Evolutionary conservation across 2,329 filamentous ascomycete species (phyloP).

Genomic region (Neoarthrinium moseri): DNA sequence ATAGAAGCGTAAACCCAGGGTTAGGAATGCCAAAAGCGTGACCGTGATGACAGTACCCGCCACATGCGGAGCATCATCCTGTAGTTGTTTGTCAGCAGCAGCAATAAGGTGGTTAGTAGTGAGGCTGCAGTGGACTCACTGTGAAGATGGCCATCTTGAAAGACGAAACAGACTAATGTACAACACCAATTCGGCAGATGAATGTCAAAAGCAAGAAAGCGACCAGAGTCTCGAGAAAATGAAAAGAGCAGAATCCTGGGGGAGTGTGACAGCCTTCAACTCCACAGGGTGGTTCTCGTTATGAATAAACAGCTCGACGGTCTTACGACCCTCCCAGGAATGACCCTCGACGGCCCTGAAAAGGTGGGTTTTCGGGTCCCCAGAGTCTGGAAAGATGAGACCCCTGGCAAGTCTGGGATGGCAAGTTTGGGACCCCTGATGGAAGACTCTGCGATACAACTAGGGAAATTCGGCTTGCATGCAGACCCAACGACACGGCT

Average conservation of each 20-base stretch:
- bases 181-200: neutral
- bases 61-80: slow-evolving; percentile 16
- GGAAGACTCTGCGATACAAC: neutral
- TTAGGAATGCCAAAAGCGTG: slow-evolving; percentile 11
- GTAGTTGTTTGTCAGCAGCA: neutral
- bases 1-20: slow-evolving; percentile 13
- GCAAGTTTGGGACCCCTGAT: too few species aligned
- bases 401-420: neutral
- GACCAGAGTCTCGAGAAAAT: neutral
- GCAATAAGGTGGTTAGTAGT: neutral
- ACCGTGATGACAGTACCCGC: slow-evolving; percentile 17
- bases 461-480: too few species aligned
- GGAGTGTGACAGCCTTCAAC: slow-evolving; percentile 4
- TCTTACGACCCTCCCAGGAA: neutral
- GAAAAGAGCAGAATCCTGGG: neutral
- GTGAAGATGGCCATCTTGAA: slow-evolving; percentile 9
- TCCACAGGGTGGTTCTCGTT: slow-evolving; percentile 3
- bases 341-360: neutral
- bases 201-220: neutral
- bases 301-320: neutral
- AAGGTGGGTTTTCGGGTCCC: neutral
- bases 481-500: too few species aligned
- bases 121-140: neutral
- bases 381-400: neutral
- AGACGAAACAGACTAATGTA: neutral